Evolutionary conservation across 805 yeast genomes (phyloP).

Genomic region (Maudiozyma saulgeensis): DNA sequence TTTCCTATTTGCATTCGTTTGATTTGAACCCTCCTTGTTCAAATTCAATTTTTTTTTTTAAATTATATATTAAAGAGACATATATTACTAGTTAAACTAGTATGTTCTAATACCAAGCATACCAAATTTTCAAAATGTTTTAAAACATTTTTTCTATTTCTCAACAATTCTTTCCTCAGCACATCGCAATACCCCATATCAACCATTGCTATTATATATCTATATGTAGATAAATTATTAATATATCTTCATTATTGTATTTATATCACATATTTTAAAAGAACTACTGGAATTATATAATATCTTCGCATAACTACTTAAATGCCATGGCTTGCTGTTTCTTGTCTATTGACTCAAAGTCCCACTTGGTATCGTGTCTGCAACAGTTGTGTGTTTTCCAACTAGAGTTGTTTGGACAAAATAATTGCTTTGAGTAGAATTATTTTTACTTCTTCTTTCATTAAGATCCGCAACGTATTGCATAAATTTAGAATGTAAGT

Average conservation of each 20-base stretch:
- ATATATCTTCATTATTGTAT: no score
- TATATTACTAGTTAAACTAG: neutral
- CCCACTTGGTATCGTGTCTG: neutral
- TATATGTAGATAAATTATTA: no score
- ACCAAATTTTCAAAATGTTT: neutral
- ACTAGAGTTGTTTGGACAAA: constrained; percentile 7
- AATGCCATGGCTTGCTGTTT: neutral
- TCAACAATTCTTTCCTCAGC: neutral
- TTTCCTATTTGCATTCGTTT: neutral
- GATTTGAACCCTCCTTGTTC: no score
- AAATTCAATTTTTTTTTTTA: neutral
- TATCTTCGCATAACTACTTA: no score
- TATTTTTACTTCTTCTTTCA: neutral
- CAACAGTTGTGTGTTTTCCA: constrained; percentile 1
- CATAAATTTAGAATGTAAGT: constrained; percentile 13
- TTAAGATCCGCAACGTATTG: constrained; percentile 5
- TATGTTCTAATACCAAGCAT: no score
- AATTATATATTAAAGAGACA: neutral
- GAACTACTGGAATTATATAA: no score
- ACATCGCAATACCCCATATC: no score
- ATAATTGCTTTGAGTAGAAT: neutral
- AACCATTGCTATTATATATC: no score
- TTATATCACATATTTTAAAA: no score
- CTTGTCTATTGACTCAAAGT: neutral
- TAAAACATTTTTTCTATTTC: neutral